Percentiles rank a stretch among this genome's conserved stretches.
Conservation (phyloP, 1,284 basidiomycete species). For the Peniophora sp. region DNA sequence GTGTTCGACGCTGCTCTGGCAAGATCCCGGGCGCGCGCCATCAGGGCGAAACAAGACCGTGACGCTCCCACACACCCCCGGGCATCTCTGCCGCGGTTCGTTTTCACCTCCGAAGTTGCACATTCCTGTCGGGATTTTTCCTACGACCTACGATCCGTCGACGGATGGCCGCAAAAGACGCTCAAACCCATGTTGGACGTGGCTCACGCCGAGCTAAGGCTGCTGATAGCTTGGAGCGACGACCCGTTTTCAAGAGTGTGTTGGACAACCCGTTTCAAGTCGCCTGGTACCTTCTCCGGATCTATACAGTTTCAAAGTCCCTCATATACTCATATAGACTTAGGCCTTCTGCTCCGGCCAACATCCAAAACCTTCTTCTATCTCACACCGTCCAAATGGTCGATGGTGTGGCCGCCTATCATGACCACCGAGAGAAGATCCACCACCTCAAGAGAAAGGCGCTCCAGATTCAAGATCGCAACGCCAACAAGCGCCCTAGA, state of each 20-base stretch:
- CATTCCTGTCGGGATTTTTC: not conserved
- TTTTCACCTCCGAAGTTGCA: no score
- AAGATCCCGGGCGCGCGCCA: no score
- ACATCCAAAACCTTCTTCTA: constrained; percentile 54
- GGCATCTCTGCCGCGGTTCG: no score
- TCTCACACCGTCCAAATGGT: constrained; percentile 40
- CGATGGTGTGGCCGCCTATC: constrained; percentile 40
- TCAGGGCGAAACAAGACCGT: no score
- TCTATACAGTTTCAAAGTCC: no score
- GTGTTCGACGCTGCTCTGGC: no score
- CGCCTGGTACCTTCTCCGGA: constrained; percentile 42
- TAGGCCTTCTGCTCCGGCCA: constrained; percentile 61
- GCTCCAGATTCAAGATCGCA: constrained; percentile 9
- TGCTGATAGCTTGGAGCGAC: constrained; percentile 34
- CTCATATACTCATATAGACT: constrained; percentile 3
- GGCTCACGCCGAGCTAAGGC: constrained; percentile 52
- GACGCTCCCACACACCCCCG: no score
- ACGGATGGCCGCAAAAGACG: not conserved
- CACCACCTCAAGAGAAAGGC: constrained; percentile 29
- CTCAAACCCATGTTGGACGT: constrained; percentile 31
- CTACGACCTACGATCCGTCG: not conserved
- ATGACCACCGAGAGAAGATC: constrained; percentile 21
- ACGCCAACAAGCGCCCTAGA: constrained; percentile 1
- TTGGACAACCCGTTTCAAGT: constrained; percentile 66
- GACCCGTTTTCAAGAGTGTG: constrained; percentile 57